Conservation (phyloP, 2,329 filamentous ascomycete species). For the Colletotrichum lindemuthianum region DNA sequence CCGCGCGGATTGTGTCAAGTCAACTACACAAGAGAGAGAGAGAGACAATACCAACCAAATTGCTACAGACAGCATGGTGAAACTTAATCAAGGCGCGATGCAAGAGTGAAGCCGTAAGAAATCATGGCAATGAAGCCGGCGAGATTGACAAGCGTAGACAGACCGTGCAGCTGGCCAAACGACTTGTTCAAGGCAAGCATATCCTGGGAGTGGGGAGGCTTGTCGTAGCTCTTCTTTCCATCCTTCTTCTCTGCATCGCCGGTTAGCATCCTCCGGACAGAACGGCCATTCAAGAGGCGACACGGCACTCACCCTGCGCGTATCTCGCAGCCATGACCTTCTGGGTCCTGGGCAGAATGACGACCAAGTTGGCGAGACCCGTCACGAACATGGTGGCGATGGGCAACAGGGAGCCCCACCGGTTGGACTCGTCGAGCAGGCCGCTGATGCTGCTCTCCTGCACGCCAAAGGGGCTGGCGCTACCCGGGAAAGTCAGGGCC, state of each 20-base stretch:
- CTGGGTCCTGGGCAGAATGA: slow-evolving; percentile 80
- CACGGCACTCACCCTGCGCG: slow-evolving; percentile 72
- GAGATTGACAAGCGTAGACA: slow-evolving; percentile 84
- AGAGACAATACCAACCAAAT: background rate
- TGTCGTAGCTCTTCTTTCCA: slow-evolving; percentile 86
- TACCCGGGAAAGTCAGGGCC: slow-evolving; percentile 83
- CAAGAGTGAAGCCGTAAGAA: slow-evolving; percentile 81
- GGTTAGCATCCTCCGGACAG: slow-evolving; percentile 13
- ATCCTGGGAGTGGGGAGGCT: slow-evolving; percentile 81
- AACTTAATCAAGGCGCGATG: slow-evolving; percentile 64
- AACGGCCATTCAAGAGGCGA: background rate
- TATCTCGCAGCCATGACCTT: slow-evolving; percentile 79
- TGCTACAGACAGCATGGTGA: background rate
- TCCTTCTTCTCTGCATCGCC: slow-evolving; percentile 76
- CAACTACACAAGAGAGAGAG: slow-evolving; percentile 1
- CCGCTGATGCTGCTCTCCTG: slow-evolving; percentile 59
- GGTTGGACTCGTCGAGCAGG: slow-evolving; percentile 68
- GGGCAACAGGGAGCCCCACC: slow-evolving; percentile 73
- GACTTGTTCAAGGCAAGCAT: slow-evolving; percentile 83
- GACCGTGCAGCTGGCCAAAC: slow-evolving; percentile 83
- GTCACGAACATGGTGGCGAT: slow-evolving; percentile 76
- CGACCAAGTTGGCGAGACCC: slow-evolving; percentile 74
- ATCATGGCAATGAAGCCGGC: slow-evolving; percentile 74
- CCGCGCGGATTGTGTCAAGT: slow-evolving; percentile 11
- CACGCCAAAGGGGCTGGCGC: slow-evolving; percentile 55